Percentiles rank a stretch among this genome's conserved stretches.
These are phyloP conservation scores for Cinnamomum chago DNA, from an alignment of 164 flowering plant genomes.

Conservation along the genomic window DNA sequence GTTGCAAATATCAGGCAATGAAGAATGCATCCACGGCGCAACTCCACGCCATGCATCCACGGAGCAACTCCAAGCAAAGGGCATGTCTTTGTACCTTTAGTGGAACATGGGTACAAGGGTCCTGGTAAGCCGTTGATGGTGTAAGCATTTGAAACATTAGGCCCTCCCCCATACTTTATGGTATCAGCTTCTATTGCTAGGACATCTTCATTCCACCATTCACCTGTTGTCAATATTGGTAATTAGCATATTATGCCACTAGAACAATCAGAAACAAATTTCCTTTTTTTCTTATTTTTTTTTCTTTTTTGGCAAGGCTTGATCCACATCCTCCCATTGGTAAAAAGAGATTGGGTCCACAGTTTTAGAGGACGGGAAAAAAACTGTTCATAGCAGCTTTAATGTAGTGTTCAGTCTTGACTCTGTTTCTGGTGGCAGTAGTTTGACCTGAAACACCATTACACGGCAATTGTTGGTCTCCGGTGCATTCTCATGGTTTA, in stretches of 20 bases:
- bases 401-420: fast-evolving
- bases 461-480: too few species aligned
- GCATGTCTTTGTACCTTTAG: slow-evolving; percentile 26
- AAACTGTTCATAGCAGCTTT: too few species aligned
- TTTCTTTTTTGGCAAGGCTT: not conserved
- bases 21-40: not conserved
- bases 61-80: not conserved
- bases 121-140: slow-evolving; percentile 65
- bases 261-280: too few species aligned
- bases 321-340: too few species aligned
- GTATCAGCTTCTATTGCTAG: slow-evolving; percentile 34
- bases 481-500: too few species aligned
- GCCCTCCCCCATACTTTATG: slow-evolving; percentile 40
- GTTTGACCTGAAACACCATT: too few species aligned
- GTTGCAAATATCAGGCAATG: too few species aligned
- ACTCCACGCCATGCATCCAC: not conserved
- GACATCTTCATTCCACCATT: slow-evolving; percentile 63
- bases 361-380: too few species aligned
- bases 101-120: slow-evolving; percentile 51
- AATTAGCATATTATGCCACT: not conserved
- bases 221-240: slow-evolving; percentile 26
- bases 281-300: not conserved
- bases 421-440: too few species aligned
- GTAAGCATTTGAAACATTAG: slow-evolving; percentile 20
- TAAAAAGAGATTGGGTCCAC: too few species aligned